Evolutionary conservation across 305 asterid genomes (phyloP), one percentile per base, ranked within the genome.

Genomic region (Solanum hybrid): DNA sequence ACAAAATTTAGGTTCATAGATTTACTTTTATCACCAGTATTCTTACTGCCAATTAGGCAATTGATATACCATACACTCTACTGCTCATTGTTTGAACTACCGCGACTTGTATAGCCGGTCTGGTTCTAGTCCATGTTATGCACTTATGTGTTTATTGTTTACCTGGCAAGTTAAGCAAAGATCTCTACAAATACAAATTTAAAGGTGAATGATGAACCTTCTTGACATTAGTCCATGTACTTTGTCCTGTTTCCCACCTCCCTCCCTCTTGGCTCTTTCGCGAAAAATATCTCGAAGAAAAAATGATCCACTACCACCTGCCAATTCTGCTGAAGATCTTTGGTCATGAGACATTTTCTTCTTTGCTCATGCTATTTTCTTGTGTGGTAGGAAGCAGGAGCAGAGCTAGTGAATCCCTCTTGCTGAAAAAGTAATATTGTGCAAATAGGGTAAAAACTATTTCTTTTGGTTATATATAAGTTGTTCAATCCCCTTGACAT

Each of bases 1-100:
- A 92, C 90, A 87, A 18, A 36, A 91, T 77, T 87, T 76, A 78
- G 89, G 86, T 91, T 89, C 91, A 40, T 89, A 88, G 90, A 28
- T 42, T 1, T 88, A 33, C 39, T 85, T 85, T 31, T 6, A 33
- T 46, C 75, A 20, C 46, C 88, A 85, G 46, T 33, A 11, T 85
- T 85, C 76, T 85, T 57, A 85, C 33, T 11, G 76, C n/a, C 88
- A 85, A 57, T 6, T 33, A 31, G 33, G 76, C 14, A 31, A 22
- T 57, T 83, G 73, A 14, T 42, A 28, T 42, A 29, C 22, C 31
- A 84, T 57, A 2, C 29, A 46, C 29, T 84, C 5, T 29, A 7
- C 67, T 40, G 69, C 88, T 84, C 46, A 84, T 57, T 51, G 76
- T 51, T 57, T 57, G 46, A 57, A 22, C 77, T 85, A 57, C 88